These are phyloP conservation scores for Scenedesmus sp. DNA, from an alignment of 163 green algal species.

Conservation along the genomic window DNA sequence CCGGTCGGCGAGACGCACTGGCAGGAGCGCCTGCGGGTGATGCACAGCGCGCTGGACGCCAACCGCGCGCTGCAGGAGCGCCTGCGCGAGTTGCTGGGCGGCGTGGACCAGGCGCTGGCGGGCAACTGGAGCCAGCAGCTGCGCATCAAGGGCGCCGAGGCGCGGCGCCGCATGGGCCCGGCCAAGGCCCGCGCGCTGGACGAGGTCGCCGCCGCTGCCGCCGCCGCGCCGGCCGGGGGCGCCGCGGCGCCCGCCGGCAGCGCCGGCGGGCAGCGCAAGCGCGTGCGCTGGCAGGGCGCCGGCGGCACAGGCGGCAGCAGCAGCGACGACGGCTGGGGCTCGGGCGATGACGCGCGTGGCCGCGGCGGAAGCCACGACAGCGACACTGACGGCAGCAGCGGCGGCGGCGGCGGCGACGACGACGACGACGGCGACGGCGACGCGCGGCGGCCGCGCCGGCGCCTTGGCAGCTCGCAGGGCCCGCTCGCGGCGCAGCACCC, in stretches of 20 bases:
- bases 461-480: no score
- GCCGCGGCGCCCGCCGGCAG: no score
- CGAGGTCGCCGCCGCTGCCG: no score
- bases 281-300: no score
- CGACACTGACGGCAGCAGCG: neutral
- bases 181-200: no score
- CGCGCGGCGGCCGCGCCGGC: no score
- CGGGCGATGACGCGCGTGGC: no score
- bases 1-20: neutral
- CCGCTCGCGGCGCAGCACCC: neutral
- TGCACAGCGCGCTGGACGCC: neutral
- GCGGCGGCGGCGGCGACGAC: neutral
- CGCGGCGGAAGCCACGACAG: no score
- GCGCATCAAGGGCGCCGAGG: neutral
- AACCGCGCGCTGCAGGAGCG: slow-evolving; percentile 27
- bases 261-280: no score
- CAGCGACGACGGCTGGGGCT: neutral
- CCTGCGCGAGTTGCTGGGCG: slow-evolving; percentile 9
- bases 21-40: neutral
- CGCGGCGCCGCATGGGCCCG: neutral
- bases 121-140: slow-evolving; percentile 27
- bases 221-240: no score
- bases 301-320: slow-evolving; percentile 29
- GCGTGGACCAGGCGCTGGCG: slow-evolving; percentile 26
- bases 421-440: neutral